Percentiles rank a stretch among this genome's conserved stretches.
phyloP scores from a whole-genome alignment of 495 filamentous ascomycete species.

The Neurospora sp. region DNA sequence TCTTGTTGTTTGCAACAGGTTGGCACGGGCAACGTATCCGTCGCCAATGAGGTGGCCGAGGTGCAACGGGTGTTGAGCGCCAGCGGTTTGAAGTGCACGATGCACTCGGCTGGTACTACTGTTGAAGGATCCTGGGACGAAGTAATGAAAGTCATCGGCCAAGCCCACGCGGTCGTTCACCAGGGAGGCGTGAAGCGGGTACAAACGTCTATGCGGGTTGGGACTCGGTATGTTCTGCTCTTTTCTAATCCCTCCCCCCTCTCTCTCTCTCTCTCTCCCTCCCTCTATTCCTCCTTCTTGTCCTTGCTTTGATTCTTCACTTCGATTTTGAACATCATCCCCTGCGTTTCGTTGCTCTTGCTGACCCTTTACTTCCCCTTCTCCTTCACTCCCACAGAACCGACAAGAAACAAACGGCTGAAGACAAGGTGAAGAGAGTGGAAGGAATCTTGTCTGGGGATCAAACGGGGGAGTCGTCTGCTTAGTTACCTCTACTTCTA shows the following conservation, averaged over 20 bases:
- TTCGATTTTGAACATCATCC: background rate
- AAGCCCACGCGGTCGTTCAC: conserved; percentile 80
- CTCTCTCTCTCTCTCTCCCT: background rate
- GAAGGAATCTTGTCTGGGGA: conserved; percentile 29
- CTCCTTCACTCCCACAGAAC: conserved; percentile 21
- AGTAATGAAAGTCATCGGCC: conserved; percentile 80
- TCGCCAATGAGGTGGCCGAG: conserved; percentile 77
- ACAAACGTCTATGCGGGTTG: conserved; percentile 82
- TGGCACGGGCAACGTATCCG: conserved; percentile 71
- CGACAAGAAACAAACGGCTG: conserved; percentile 39
- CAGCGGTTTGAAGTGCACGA: conserved; percentile 68
- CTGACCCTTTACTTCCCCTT: background rate
- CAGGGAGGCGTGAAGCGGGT: conserved; percentile 70
- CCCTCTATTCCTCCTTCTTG: background rate
- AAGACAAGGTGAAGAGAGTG: conserved; percentile 37
- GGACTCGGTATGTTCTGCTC: conserved; percentile 53
- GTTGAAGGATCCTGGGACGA: conserved; percentile 88
- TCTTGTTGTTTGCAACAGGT: conserved; percentile 39
- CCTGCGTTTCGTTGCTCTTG: background rate
- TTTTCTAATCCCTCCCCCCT: background rate
- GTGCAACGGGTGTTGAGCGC: conserved; percentile 79
- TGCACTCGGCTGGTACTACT: conserved; percentile 91
- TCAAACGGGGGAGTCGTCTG: background rate
- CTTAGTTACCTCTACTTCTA: background rate
- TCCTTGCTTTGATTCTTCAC: background rate